Base-by-base conservation (phyloP, 441 rosid genomes). In the Bruguiera hainesii region DNA sequence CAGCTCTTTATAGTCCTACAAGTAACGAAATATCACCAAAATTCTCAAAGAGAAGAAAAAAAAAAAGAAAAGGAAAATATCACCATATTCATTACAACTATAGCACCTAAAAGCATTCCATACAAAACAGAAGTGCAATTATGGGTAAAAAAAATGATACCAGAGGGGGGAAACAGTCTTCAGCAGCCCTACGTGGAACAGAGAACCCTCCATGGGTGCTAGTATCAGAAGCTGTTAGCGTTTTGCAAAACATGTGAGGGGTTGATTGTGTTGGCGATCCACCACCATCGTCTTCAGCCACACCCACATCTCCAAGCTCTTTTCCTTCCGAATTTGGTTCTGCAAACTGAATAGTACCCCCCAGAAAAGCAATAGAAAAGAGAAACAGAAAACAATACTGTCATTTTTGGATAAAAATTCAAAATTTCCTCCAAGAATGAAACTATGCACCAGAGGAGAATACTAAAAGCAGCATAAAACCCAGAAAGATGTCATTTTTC, bases 201-300 rank as follows among this genome's bases (percentile, higher is more conserved):
- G 96, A 91, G 79, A 91, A 91, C 26, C 97, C 97, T 72, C 97
- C 97, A 77, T 91, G 97, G 19, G 97, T 89, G 79, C 97, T 91
- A 48, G 97, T 91, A 74, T 91, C 97, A 50, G 97, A 89, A 79
- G 97, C 97, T 25, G 97, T 91, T 60, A 91, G 85, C 66, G 97
- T 91, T 75, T 91, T 91, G 78, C 96, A 91, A 78, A 89, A 91
- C 94, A 89, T 89, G 73, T 91, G 97, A 67, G 91, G 90, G 49
- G 90, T 91, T 74, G 81, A 67, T 83, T 82, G 86, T 60, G 83
- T 61, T 19, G 87, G 82, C 64, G 87, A 80, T 75, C 81, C 87
- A 72, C 77, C 81, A 26, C 73, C 78, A 70, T 80, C 79, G 57
- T 82, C 91, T 67, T 84, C 89, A 46, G 87, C 85, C 33, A 72